Percentiles rank a stretch among this genome's conserved stretches.
Conservation (phyloP, 352 stramenopile species). For the Phytophthora brassicae region DNA sequence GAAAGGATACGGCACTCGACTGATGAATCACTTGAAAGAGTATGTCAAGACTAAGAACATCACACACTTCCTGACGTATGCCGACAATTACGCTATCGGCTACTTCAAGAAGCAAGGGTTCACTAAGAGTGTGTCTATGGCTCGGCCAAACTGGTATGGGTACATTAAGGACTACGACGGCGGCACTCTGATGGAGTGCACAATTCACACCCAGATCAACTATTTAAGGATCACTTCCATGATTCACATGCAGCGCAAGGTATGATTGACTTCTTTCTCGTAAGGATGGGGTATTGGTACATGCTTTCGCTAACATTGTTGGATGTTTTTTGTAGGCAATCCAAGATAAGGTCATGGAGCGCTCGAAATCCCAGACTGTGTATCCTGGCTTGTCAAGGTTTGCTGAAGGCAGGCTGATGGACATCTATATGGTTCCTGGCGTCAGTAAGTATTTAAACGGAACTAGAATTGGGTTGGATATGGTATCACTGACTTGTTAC, state of each 20-base stretch:
- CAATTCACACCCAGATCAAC: conserved; percentile 97
- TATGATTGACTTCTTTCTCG: too few relatives aligned
- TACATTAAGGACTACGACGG: conserved; percentile 99
- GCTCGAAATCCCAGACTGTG: conserved; percentile 69
- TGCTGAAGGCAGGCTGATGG: conserved; percentile 78
- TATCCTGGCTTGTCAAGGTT: conserved; percentile 76
- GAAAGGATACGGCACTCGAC: conserved; percentile 96
- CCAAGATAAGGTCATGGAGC: conserved; percentile 81
- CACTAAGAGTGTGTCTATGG: conserved; percentile 87
- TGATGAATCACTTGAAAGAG: conserved; percentile 99
- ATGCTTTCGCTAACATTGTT: conserved; percentile 22
- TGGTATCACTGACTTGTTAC: not conserved
- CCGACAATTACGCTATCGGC: conserved; percentile 98
- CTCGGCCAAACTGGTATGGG: conserved; percentile 90
- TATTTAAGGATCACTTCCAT: conserved; percentile 96
- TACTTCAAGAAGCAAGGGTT: conserved; percentile 99
- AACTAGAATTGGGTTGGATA: not conserved
- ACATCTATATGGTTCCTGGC: conserved; percentile 86
- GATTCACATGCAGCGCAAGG: conserved; percentile 93
- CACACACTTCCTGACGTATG: conserved; percentile 98
- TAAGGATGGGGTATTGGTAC: too few relatives aligned
- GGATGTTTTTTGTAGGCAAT: conserved; percentile 53
- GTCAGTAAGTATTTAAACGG: conserved; percentile 64
- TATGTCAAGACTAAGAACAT: conserved; percentile 92
- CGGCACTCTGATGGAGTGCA: conserved; percentile 99